A percentile compares a stretch with the other conserved stretches of the same genome.
phyloP scores from a whole-genome alignment of 2,329 filamentous ascomycete species.

The Epichloe coenophiala region DNA sequence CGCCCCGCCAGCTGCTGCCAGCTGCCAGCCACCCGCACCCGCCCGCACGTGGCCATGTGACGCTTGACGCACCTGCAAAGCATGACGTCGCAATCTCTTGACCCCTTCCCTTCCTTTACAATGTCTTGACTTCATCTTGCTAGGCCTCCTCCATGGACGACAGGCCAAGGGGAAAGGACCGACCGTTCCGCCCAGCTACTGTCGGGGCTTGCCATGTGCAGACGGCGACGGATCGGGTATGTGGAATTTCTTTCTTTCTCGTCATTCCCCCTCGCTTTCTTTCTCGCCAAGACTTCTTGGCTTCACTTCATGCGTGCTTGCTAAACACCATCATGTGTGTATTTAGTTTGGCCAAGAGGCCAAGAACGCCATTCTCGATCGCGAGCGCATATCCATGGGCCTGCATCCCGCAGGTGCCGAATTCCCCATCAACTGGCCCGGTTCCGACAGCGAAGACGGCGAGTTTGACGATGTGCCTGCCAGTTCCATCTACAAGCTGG shows the following conservation, averaged over 20 bases:
- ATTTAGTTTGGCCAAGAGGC: slow-evolving; percentile 24
- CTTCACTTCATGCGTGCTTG: not conserved
- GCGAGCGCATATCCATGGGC: slow-evolving; percentile 17
- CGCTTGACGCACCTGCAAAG: no score
- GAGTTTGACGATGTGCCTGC: slow-evolving; percentile 5
- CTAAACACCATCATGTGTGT: not conserved
- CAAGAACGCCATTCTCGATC: slow-evolving; percentile 19
- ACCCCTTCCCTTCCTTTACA: not conserved
- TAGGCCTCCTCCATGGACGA: slow-evolving; percentile 8
- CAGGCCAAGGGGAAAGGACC: not conserved
- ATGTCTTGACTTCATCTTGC: not conserved
- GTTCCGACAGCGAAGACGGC: slow-evolving; percentile 11
- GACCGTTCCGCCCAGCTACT: slow-evolving; percentile 13
- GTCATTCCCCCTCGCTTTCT: no score
- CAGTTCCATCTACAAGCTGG: slow-evolving; percentile 15
- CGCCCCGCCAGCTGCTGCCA: no score
- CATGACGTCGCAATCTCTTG: not conserved
- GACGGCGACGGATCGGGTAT: slow-evolving; percentile 23
- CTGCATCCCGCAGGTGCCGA: not conserved
- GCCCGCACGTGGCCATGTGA: no score
- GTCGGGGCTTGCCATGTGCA: slow-evolving; percentile 25
- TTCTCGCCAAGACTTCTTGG: no score
- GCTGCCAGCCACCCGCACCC: no score
- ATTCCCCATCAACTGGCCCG: slow-evolving; percentile 18
- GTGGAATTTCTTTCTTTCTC: slow-evolving; percentile 5